Conservation (phyloP, 2,329 filamentous ascomycete genomes). For the Aspergillus sp. region DNA sequence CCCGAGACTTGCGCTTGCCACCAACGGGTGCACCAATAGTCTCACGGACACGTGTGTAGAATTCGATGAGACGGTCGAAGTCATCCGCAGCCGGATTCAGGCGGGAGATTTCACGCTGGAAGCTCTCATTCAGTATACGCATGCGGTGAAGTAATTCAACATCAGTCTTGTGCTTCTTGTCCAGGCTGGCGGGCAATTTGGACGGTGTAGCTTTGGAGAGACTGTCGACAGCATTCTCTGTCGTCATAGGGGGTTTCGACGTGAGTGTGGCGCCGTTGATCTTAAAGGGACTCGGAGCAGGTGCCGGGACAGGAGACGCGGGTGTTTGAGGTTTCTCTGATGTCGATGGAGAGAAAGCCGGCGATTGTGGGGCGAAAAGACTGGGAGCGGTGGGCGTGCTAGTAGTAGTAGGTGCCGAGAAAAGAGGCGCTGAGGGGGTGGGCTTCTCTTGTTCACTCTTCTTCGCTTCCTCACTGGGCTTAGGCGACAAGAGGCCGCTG, state of each 20-base stretch:
- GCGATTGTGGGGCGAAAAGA: slow-evolving; percentile 2
- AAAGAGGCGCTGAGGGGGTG: slow-evolving; percentile 11
- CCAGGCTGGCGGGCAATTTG: slow-evolving; percentile 17
- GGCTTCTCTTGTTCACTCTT: slow-evolving; percentile 11
- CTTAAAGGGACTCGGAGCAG: slow-evolving; percentile 13
- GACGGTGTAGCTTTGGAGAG: slow-evolving; percentile 17
- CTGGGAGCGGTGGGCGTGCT: neutral
- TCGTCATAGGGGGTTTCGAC: slow-evolving; percentile 1
- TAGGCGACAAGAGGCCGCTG: slow-evolving; percentile 15
- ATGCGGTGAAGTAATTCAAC: slow-evolving; percentile 28
- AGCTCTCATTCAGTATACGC: slow-evolving; percentile 33
- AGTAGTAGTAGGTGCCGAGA: slow-evolving; percentile 11
- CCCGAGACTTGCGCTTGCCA: slow-evolving; percentile 27
- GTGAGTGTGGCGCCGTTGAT: slow-evolving; percentile 10
- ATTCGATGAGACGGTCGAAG: slow-evolving; percentile 36
- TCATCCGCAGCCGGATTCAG: slow-evolving; percentile 32
- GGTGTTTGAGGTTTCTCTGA: slow-evolving; percentile 8
- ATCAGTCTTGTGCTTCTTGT: slow-evolving; percentile 17
- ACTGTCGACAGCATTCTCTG: neutral
- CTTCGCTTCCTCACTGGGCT: slow-evolving; percentile 16
- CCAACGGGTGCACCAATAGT: slow-evolving; percentile 36
- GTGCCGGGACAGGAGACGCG: slow-evolving; percentile 4
- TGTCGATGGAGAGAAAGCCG: slow-evolving; percentile 11
- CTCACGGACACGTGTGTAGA: slow-evolving; percentile 39
- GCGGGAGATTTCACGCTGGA: slow-evolving; percentile 31